A percentile compares a stretch with the other conserved stretches of the same genome.
phyloP scores from a whole-genome alignment of 192 early-diverging fungal species.

The Fimicolochytrium jonesii region DNA sequence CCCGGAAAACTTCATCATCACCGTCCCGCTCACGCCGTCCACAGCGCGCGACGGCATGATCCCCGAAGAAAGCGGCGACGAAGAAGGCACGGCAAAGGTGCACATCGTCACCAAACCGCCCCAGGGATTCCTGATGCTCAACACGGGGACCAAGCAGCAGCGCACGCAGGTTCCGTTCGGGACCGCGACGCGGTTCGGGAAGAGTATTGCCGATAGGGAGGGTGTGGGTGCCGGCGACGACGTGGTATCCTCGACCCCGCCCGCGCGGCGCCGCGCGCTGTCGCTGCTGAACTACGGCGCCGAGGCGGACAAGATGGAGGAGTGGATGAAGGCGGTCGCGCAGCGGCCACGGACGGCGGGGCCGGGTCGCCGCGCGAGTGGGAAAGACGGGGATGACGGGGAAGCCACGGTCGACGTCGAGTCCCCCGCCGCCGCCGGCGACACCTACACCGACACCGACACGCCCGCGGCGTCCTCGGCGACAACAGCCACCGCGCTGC shows the following conservation, averaged over 20 bases:
- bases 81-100: no score
- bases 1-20: slow-evolving; percentile 10
- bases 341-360: no score
- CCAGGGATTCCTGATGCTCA: slow-evolving; percentile 16
- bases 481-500: no score
- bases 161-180: slow-evolving; percentile 9
- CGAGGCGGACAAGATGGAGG: no score
- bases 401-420: background rate
- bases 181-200: slow-evolving; percentile 11
- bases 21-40: slow-evolving; percentile 14
- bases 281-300: background rate
- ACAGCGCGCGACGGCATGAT: background rate
- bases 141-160: background rate
- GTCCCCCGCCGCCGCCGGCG: no score
- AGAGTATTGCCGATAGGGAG: no score
- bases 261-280: background rate
- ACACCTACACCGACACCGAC: no score
- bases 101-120: slow-evolving; percentile 15
- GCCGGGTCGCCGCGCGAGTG: no score
- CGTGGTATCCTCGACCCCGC: background rate
- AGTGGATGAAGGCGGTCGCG: no score
- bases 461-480: no score
- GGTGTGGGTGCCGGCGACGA: background rate
- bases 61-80: no score
- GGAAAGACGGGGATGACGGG: no score